Evolutionary conservation across 169 alveolate species (phyloP).

Genomic region (Theileria parva): DNA sequence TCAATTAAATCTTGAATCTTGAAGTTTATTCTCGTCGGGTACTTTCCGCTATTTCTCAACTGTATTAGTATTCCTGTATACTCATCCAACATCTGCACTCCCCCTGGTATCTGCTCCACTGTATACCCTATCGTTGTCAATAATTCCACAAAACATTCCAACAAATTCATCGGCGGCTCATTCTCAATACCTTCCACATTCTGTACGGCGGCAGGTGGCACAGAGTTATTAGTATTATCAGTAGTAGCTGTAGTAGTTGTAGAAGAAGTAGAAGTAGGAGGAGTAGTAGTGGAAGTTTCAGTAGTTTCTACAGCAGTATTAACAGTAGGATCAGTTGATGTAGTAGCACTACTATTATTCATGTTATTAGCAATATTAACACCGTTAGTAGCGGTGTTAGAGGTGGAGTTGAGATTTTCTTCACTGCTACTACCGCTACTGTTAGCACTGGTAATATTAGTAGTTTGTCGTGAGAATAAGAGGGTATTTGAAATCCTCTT

Average conservation of each 20-base stretch:
- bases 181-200: conserved; percentile 46
- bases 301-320: not conserved
- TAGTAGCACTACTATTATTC: not conserved
- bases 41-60: conserved; percentile 76
- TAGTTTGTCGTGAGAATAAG: conserved; percentile 17
- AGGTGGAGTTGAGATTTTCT: not conserved
- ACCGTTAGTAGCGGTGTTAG: not conserved
- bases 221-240: not conserved
- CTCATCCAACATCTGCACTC: conserved; percentile 80
- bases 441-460: not conserved
- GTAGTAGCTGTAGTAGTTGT: not conserved
- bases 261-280: not conserved
- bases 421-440: not conserved
- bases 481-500: conserved; percentile 82
- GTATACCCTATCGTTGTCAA: conserved; percentile 84
- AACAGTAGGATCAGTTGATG: not conserved
- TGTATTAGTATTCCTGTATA: conserved; percentile 82
- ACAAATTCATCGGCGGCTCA: conserved; percentile 83
- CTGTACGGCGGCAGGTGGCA: no score
- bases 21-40: conserved; percentile 81
- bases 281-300: not conserved
- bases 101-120: conserved; percentile 79
- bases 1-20: conserved; percentile 85
- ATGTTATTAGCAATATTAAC: no score
- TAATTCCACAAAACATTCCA: conserved; percentile 84